These are phyloP conservation scores for Pulveroboletus frians DNA, from an alignment of 768 basidiomycete genomes.

Conservation along the genomic window DNA sequence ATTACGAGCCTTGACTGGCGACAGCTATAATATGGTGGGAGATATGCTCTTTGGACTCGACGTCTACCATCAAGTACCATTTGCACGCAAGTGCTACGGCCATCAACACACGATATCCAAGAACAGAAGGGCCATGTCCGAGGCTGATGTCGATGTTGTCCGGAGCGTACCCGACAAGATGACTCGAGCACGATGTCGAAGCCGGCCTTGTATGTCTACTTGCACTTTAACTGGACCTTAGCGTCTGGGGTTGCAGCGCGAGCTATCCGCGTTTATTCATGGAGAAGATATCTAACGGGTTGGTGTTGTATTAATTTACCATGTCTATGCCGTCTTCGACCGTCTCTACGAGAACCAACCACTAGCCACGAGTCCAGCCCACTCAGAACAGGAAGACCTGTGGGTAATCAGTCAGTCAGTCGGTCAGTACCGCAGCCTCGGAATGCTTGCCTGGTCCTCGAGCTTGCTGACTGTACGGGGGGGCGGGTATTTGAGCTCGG, in stretches of 20 bases:
- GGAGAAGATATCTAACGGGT: too few species aligned
- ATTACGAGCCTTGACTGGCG: slow-evolving; percentile 27
- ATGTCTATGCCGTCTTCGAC: background rate
- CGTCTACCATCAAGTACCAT: slow-evolving; percentile 32
- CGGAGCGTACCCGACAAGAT: slow-evolving; percentile 34
- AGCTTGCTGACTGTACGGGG: slow-evolving; percentile 92
- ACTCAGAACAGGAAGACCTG: slow-evolving; percentile 38
- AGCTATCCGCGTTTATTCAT: too few species aligned
- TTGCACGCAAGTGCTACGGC: background rate
- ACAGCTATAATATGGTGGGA: slow-evolving; percentile 36
- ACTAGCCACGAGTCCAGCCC: background rate
- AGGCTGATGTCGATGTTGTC: slow-evolving; percentile 40
- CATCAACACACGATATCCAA: slow-evolving; percentile 32
- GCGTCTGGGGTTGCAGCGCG: background rate
- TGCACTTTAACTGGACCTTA: background rate
- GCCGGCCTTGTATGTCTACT: too few species aligned
- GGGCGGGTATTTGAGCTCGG: slow-evolving; percentile 79
- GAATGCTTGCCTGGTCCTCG: slow-evolving; percentile 62
- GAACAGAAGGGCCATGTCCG: slow-evolving; percentile 41
- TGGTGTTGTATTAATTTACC: too few species aligned
- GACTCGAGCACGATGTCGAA: too few species aligned
- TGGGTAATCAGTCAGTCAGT: slow-evolving; percentile 13
- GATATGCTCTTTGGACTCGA: slow-evolving; percentile 40
- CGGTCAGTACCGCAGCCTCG: too few species aligned
- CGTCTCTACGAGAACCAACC: slow-evolving; percentile 2